Evolutionary conservation across 2,329 filamentous ascomycete genomes (phyloP), one percentile per base, ranked within the genome.

Genomic region (Capronia epimyces): DNA sequence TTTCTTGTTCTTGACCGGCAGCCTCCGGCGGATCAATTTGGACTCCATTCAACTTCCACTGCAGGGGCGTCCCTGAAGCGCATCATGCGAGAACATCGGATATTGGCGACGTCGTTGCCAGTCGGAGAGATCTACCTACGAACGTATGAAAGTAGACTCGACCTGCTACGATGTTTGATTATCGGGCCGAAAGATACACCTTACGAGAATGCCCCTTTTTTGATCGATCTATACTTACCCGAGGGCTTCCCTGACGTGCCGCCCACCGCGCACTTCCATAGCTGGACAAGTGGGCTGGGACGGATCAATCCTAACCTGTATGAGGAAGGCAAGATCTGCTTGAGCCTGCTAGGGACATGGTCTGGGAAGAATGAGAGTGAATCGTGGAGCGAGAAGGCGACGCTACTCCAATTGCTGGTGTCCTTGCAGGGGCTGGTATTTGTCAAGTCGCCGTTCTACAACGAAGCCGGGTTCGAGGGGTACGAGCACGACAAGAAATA

Each of bases 291-390:
- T 48, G 72, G 73, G 1, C 63, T 72, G 18, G 76, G 75, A 1
- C 69, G 71, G n/a, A 68, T 82, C 20, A 83, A 83, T 56, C 80
- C 80, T 0, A 83, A 83, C 57, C 64, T 83, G 1, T 82, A 82
- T 62, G 79, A 82, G 57, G 75, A 81, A 53, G 79, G 80, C 20
- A 81, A 77, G 60, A 80, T 83, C 25, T 83, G 80, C 58, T 65
- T 83, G 13, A 77, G 73, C 54, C 63, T 83, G 18, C 65, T 83
- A 3, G 79, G 78, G 10, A 83, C 80, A 2, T 83, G 80, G 80
- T 74, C 78, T 46, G 71, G 75, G 0, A 70, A 75, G 49, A 67
- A 74, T 54, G 66, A 72, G 2, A 71, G 72, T 31, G 79, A 82
- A 62, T 69, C 65, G 29, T 83, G 80, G 80, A 75, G 67, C 20